Base-by-base conservation (phyloP, 495 filamentous ascomycete species). In the Zalerion maritima region DNA sequence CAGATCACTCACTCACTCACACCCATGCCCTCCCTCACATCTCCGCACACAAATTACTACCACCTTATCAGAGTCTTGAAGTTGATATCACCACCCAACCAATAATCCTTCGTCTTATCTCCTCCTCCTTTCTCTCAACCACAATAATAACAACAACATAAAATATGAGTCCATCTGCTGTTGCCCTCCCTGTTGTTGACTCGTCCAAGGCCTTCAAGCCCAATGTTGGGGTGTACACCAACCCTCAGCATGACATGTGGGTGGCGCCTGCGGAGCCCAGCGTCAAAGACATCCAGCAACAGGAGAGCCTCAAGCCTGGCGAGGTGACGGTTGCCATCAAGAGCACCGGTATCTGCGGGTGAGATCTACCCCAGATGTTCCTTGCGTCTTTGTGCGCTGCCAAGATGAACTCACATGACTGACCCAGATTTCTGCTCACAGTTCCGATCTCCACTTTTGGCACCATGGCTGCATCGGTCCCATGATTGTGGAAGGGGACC, bases 361-460 rank as follows among this genome's bases (percentile, higher is more conserved):
- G 60, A 50, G 67, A 56, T 43, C 42, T 47, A 30, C 24, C 6
- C 14, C 18, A 18, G 16, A 13, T 14, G 18, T 37, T 37, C 38
- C 35, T 47, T 44, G 38, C 50, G 37, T 33, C 37, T 34, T 34
- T 37, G 35, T 41, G 14, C 9, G 10, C 7, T 19, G 39, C 18
- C 25, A 18, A 36, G 17, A 11, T 19, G 18, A 9, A 11, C 11
- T 16, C 14, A 18, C 8, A 23, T 28, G 9, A 28, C 37, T 53
- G 5, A 47, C 38, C 13, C 14, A 18, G 26, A 24, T 31, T 29
- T 24, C n/a, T 23, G 17, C 21, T 32, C 16, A 19, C 45, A 91
- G 82, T 26, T 91, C 83, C 31, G 85, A 93, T 54, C 74, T 94
- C 17, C 85, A 93, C 58, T 94, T 94, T 67, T 92, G 84, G 85